These are phyloP conservation scores for Hordeum marinum DNA, from an alignment of 176 grass and related monocot species.

Conservation along the genomic window DNA sequence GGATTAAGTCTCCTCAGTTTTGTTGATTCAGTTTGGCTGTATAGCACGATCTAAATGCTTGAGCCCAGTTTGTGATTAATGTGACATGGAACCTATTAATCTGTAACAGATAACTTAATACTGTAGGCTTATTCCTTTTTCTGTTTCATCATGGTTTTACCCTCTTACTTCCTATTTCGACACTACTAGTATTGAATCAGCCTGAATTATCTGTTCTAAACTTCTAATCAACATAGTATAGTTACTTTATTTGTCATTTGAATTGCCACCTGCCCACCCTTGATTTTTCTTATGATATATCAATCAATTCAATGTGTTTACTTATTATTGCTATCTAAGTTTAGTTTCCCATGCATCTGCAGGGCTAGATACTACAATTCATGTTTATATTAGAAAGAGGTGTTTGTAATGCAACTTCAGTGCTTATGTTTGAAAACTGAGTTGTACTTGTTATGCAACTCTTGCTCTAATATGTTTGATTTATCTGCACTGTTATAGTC, in stretches of 20 bases:
- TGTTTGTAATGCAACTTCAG: neutral
- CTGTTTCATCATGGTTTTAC: neutral
- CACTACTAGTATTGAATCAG: neutral
- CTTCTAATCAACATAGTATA: neutral
- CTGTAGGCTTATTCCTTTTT: neutral
- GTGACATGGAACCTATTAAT: neutral
- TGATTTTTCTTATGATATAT: neutral
- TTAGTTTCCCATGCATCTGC: neutral
- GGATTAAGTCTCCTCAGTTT: neutral
- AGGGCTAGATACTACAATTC: neutral
- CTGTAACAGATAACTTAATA: neutral
- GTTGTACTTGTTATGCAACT: neutral
- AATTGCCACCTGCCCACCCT: neutral
- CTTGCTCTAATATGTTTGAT: neutral
- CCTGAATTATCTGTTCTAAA: neutral
- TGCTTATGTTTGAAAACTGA: neutral
- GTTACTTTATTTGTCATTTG: neutral
- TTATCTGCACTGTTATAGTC: neutral
- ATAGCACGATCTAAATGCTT: neutral
- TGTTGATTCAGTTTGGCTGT: neutral
- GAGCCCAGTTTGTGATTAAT: neutral
- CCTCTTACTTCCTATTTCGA: neutral
- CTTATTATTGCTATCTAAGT: neutral
- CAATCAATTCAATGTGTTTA: neutral
- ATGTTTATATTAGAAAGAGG: neutral